A percentile compares a stretch with the other conserved stretches of the same genome.
Conservation (phyloP, 2,329 filamentous ascomycete species). For the Penicillium sp. region DNA sequence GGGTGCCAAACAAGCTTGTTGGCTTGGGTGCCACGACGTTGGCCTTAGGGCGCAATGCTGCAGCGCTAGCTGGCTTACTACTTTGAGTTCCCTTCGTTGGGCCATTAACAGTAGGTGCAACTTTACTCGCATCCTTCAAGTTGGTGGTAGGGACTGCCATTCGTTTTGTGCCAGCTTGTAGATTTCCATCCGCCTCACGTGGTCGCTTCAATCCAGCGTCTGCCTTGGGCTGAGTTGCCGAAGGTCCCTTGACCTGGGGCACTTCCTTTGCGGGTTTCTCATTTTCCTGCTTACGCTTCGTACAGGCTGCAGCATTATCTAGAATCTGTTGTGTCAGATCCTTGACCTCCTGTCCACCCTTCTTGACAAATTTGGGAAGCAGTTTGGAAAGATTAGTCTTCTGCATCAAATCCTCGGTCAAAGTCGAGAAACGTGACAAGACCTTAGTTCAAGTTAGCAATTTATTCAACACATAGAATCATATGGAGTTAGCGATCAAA, state of each 20-base stretch:
- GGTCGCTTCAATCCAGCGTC: constrained; percentile 37
- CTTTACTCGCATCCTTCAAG: constrained; percentile 31
- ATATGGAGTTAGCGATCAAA: not conserved
- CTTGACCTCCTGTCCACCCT: constrained; percentile 55
- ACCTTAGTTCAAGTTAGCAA: constrained; percentile 42
- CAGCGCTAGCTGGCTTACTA: constrained; percentile 30
- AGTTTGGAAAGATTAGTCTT: constrained; percentile 60
- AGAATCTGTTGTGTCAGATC: constrained; percentile 54
- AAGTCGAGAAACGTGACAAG: constrained; percentile 53
- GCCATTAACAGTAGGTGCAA: constrained; percentile 20
- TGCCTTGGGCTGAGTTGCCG: constrained; percentile 16
- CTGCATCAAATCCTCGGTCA: constrained; percentile 56
- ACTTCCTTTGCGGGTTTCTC: constrained; percentile 39
- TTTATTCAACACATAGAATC: not conserved
- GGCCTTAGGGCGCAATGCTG: constrained; percentile 35
- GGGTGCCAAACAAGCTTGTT: constrained; percentile 45
- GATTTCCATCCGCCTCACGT: constrained; percentile 38
- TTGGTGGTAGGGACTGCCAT: constrained; percentile 35
- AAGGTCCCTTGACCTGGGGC: constrained; percentile 26
- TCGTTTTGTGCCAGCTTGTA: constrained; percentile 38
- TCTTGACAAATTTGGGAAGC: constrained; percentile 55
- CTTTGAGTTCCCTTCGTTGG: constrained; percentile 30
- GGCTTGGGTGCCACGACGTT: constrained; percentile 43
- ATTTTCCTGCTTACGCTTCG: constrained; percentile 43
- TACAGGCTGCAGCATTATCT: constrained; percentile 45